These are phyloP conservation scores for Acacia pycnantha DNA, from an alignment of 331 rosid genomes.

Conservation along the genomic window DNA sequence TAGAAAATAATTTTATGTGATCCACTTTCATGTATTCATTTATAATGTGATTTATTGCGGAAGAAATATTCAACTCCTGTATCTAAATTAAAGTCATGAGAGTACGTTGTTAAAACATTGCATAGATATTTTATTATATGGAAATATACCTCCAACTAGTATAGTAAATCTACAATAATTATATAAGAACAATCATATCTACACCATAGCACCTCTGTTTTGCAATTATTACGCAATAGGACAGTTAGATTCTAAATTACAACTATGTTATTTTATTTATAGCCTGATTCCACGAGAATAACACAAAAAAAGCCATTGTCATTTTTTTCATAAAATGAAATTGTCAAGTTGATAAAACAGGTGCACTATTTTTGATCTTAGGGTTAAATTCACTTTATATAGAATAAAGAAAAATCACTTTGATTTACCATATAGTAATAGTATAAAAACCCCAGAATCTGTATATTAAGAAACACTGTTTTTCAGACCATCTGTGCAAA, in stretches of 20 bases:
- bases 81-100: background rate
- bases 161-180: background rate
- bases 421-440: background rate
- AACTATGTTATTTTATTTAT: background rate
- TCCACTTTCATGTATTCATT: background rate
- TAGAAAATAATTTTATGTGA: background rate
- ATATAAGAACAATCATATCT: background rate
- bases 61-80: background rate
- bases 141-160: background rate
- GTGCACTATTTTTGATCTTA: background rate
- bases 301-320: background rate
- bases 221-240: background rate
- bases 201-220: background rate
- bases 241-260: background rate
- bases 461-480: background rate
- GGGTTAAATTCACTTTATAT: background rate
- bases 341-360: background rate
- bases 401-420: background rate
- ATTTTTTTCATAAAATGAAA: background rate
- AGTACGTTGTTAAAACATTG: background rate
- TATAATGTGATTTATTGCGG: background rate
- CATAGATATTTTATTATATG: background rate
- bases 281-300: background rate
- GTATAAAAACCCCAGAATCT: background rate
- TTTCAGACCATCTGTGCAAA: slow-evolving; percentile 16